Conservation (phyloP, 441 rosid species). For the Gossypium trilobum region DNA sequence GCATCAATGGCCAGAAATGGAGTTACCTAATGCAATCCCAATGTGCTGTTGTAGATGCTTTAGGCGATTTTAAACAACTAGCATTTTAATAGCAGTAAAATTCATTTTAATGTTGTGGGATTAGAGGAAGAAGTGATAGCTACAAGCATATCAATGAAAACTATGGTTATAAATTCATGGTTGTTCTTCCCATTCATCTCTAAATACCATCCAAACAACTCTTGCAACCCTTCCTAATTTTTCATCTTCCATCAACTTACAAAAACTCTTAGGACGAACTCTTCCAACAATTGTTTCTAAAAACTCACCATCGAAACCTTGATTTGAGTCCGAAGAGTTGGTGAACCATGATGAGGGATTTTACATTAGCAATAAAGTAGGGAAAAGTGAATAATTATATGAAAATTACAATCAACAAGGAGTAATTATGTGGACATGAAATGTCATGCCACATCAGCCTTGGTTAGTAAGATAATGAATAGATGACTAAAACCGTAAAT, state of each 20-base stretch:
- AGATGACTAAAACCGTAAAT: too few relatives aligned
- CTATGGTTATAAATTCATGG: constrained; percentile 44
- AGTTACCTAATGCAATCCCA: too few relatives aligned
- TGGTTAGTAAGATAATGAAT: too few relatives aligned
- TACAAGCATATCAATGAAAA: constrained; percentile 45
- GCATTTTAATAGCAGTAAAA: too few relatives aligned
- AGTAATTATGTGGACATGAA: too few relatives aligned
- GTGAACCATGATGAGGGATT: constrained; percentile 55
- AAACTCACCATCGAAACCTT: constrained; percentile 18
- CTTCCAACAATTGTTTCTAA: constrained; percentile 39
- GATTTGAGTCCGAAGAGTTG: constrained; percentile 35
- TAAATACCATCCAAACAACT: constrained; percentile 50
- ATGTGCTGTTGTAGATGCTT: too few relatives aligned
- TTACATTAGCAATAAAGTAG: background rate
- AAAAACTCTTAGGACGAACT: constrained; percentile 36
- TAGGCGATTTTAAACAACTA: too few relatives aligned
- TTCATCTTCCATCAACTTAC: constrained; percentile 45
- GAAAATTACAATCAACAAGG: too few relatives aligned
- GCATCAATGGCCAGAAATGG: too few relatives aligned
- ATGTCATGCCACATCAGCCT: too few relatives aligned
- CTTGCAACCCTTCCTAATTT: constrained; percentile 48
- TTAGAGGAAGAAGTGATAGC: constrained; percentile 24
- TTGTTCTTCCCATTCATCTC: constrained; percentile 40
- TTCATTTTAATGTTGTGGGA: constrained; percentile 16
- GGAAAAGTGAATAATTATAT: too few relatives aligned